Evolutionary conservation across 2,329 filamentous ascomycete species (phyloP).

Genomic region (Alternaria solani): DNA sequence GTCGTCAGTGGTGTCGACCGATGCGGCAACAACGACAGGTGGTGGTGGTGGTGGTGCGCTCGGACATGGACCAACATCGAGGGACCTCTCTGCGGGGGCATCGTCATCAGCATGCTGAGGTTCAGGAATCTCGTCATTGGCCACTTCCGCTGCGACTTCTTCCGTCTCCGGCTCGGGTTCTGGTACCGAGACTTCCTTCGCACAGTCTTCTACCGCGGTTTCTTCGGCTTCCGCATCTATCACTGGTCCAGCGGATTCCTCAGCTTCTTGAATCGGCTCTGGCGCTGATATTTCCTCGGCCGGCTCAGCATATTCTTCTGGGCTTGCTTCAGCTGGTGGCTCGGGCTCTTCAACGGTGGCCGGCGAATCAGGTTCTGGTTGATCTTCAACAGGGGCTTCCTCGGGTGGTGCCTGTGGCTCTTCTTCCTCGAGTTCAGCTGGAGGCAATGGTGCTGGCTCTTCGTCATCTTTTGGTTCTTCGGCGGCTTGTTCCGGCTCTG

Average conservation of each 20-base stretch:
- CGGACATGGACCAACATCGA: constrained; percentile 5
- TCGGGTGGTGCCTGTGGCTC: background rate
- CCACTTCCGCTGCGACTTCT: background rate
- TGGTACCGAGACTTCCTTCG: background rate
- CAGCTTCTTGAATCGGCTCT: constrained; percentile 1
- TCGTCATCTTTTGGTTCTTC: background rate
- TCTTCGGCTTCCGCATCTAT: background rate
- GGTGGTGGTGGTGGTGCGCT: background rate
- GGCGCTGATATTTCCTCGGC: background rate
- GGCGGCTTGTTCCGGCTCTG: background rate
- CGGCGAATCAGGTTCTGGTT: background rate
- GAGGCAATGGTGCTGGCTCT: background rate
- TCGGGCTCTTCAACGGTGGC: background rate
- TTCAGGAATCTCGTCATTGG: background rate
- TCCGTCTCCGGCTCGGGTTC: background rate
- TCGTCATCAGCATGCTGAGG: constrained; percentile 1
- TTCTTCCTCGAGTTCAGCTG: background rate
- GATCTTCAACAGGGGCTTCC: background rate
- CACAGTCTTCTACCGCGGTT: background rate
- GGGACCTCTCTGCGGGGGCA: constrained; percentile 1
- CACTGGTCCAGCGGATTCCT: background rate
- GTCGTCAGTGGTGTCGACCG: constrained; percentile 8
- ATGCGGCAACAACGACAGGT: background rate
- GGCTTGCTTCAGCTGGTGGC: background rate
- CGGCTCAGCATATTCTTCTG: background rate